Evolutionary conservation across 768 basidiomycete species (phyloP), one percentile per base, ranked within the genome.

Genomic region (Leccinum barrowsii): DNA sequence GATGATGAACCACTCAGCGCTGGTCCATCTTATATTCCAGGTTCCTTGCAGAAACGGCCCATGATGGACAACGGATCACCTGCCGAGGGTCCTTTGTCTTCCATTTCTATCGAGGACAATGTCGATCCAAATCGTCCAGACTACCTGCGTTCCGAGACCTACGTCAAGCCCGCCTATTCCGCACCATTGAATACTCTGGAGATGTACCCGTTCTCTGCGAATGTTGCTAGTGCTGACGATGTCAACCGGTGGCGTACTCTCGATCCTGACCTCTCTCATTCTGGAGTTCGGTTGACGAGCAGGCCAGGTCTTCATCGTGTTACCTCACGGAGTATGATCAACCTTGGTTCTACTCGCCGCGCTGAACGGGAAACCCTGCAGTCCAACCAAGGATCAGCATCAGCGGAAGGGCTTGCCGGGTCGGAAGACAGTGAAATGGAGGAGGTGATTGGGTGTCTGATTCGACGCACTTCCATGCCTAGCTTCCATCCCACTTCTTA

Each of bases 271-370:
- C 49, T 35, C n/a, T 47, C 49, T 49, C 52, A 40, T n/a, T 42
- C 57, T 53, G 60, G 58, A 50, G 17, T 35, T 40, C 58, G 54
- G 30, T 40, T 57, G 53, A 58, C 62, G 57, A 50, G 19, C 40
- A 69, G 73, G 21, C 81, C 84, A 5, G 75, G 75, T 51, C 77
- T 87, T 66, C 83, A 83, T 65, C 83, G 82, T 54, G 80, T 78
- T 40, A 80, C 81, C 1, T 89, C 87, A 52, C 78, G 73, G 64
- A 89, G 88, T 66, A 80, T 89, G 80, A 69, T 87, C 52, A 80
- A 89, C 66, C 71, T 89, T 13, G 61, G 71, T 22, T 64, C 70
- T n/a, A 53, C 63, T 63, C 70, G 52, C 54, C 65, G 71, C 65
- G 59, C 68, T 72, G 67, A 72, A 67, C 53, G 61, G 58, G 64